Evolutionary conservation across 2,329 filamentous ascomycete species (phyloP), one percentile per base, ranked within the genome.

Genomic region (Xylaria polymorpha): DNA sequence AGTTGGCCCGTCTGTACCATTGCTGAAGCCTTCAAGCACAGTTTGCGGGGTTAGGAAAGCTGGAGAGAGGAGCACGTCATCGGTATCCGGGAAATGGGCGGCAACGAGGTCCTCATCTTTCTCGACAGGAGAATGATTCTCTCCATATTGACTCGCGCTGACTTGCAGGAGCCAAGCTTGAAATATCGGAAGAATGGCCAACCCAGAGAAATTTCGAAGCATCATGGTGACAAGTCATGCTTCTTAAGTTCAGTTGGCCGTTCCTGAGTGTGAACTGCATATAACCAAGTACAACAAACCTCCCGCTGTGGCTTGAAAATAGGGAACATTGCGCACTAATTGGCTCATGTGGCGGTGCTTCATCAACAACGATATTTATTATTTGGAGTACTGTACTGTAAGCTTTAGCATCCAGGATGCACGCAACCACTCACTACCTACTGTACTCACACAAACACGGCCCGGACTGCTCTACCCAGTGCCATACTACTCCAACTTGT

Each of bases 1-100:
- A 20, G 78, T 79, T 10, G 77, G 78, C 1, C 76, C 76, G 43
- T 77, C 74, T 2, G 74, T 76, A 10, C 77, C 78, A 50, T 77
- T 74, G 8, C 61, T 51, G 43, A 78, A 79, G 7, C 75, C 73
- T 5, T 66, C 72, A 1, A 71, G 72, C 1, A 75, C 55, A n/a
- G 64, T 69, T 10, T 74, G 62, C 10, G 74, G 76, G n/a, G 69
- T 64, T 9, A 71, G 10, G 64, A 79, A 79, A 18, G 77, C 76
- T 1, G 78, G 77, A 0, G 77, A 78, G 8, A 73, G 62, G 3
- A 79, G 69, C 18, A 72, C 73, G 15, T 77, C 74, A 60, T 75
- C 73, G 8, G 77, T 76, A 64, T 78, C 72, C 4, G 72, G 74
- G 60, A 79, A 79, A 70, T 78, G 77, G 3, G 65, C 67, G 1